Base-by-base conservation (phyloP, 768 basidiomycete species). In the Glaciozyma martinii region DNA sequence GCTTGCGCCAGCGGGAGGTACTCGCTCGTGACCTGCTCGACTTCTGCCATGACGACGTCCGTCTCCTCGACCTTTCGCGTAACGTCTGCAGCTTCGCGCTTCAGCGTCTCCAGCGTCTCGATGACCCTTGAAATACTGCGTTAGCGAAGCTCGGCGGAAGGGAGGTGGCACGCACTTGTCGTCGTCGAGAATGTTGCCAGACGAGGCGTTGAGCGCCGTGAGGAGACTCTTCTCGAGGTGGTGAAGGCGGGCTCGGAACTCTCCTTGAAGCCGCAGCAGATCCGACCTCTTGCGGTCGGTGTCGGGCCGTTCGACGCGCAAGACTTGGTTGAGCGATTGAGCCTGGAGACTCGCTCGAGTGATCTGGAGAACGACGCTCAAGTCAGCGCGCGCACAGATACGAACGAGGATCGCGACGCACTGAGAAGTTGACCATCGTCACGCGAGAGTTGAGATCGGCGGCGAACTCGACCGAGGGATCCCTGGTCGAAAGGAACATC, bases 351-450 rank as follows among this genome's bases (percentile, higher is more conserved):
- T 98, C 76, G 91, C 91, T 64, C 92, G 84, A 0, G 95, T 99
- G 94, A 99, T 99, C 32, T 93, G 94, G 77, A 92, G 93, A 79
- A 91, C 93, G n/a, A 78, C 93, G 91, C n/a, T n/a, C 0, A 88
- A 90, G 32, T 94, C 90, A 54, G 46, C 37, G 9, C 7, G 33
- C 5, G 5, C 9, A 9, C 12, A 47, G 25, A 33, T 15, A 7
- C 16, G 10, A 42, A 23, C 23, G 29, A 1, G 15, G 7, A 44
- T 18, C 9, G n/a, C 1, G 8, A 43, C 68, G 18, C 9, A 65
- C 66, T 9, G 74, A 72, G 54, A 74, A 74, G 59, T 74, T 74
- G 62, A 72, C 71, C 63, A 74, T 71, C 25, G 71, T 70, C 3
- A 74, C 73, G 66, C 95, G 85, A 80, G 91, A 94, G 81, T 94